Evolutionary conservation across 306 rosid genomes (phyloP).

Genomic region (Ceratonia siliqua): DNA sequence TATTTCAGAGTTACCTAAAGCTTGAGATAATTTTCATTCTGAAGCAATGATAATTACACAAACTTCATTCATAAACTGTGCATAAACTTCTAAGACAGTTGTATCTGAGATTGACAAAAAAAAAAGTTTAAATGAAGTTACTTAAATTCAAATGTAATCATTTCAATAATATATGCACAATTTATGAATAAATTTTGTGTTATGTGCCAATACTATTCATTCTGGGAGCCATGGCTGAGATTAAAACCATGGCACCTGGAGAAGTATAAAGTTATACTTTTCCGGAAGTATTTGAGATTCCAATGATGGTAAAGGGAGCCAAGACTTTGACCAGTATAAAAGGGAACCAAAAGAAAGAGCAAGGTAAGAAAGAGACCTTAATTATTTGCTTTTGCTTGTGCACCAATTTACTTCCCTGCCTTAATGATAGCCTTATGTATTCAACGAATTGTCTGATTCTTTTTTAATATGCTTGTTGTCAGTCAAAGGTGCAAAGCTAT

Average conservation of each 20-base stretch:
- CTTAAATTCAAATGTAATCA: too few species aligned
- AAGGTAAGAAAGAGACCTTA: constrained; percentile 25
- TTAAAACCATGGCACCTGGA: constrained; percentile 6
- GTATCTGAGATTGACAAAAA: too few species aligned
- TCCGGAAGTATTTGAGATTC: constrained; percentile 32
- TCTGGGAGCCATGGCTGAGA: not conserved
- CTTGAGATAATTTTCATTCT: not conserved
- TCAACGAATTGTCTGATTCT: constrained; percentile 27
- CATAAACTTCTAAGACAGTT: too few species aligned
- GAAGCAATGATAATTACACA: too few species aligned
- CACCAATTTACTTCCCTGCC: constrained; percentile 44
- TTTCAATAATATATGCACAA: too few species aligned
- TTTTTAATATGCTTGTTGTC: not conserved
- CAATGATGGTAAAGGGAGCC: constrained; percentile 30
- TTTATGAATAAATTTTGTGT: too few species aligned
- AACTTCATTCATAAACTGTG: too few species aligned
- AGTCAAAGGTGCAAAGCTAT: not conserved
- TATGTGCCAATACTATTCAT: too few species aligned
- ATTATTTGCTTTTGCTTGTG: constrained; percentile 46
- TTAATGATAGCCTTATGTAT: constrained; percentile 38
- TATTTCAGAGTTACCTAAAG: not conserved
- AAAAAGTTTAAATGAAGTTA: too few species aligned
- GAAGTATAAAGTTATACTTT: not conserved
- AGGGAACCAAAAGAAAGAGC: constrained; percentile 33
- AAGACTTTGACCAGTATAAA: constrained; percentile 42